These are phyloP conservation scores for Cyberlindnera veronae DNA, from an alignment of 805 yeast genomes.

Conservation along the genomic window DNA sequence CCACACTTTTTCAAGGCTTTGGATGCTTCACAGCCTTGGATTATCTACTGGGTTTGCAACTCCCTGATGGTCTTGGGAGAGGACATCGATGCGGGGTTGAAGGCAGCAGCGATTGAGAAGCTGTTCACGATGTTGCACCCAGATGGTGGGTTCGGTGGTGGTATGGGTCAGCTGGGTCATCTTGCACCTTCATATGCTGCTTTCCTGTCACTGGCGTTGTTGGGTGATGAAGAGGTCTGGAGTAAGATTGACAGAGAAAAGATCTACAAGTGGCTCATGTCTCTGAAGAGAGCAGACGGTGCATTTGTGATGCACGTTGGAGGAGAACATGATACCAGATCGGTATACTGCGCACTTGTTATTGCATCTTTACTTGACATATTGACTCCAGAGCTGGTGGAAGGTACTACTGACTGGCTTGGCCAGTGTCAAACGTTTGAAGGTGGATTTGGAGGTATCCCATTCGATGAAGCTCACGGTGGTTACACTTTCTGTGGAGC, in stretches of 20 bases:
- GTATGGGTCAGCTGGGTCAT: slow-evolving; percentile 77
- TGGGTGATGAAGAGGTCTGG: slow-evolving; percentile 44
- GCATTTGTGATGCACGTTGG: slow-evolving; percentile 68
- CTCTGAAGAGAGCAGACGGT: slow-evolving; percentile 65
- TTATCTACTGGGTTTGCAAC: slow-evolving; percentile 79
- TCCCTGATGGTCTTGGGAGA: slow-evolving; percentile 41
- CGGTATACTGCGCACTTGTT: slow-evolving; percentile 82
- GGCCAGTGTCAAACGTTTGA: slow-evolving; percentile 80
- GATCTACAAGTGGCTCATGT: slow-evolving; percentile 61
- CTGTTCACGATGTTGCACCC: slow-evolving; percentile 30
- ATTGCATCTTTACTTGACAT: slow-evolving; percentile 65
- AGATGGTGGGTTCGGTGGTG: slow-evolving; percentile 83
- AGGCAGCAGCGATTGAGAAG: slow-evolving; percentile 29
- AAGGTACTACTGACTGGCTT: slow-evolving; percentile 58
- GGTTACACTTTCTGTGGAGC: slow-evolving; percentile 93
- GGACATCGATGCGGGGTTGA: slow-evolving; percentile 25
- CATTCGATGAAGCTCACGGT: slow-evolving; percentile 89
- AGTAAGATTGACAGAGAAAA: slow-evolving; percentile 39
- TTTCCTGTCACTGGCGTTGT: slow-evolving; percentile 53
- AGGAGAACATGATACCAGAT: slow-evolving; percentile 86
- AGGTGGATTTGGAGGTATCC: slow-evolving; percentile 91
- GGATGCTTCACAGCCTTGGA: slow-evolving; percentile 94
- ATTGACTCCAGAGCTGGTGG: slow-evolving; percentile 53
- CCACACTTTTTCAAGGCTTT: slow-evolving; percentile 36
- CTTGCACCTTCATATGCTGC: slow-evolving; percentile 83